Conservation (phyloP, 106 monocot species). For the Dioscorea zingiberensis region DNA sequence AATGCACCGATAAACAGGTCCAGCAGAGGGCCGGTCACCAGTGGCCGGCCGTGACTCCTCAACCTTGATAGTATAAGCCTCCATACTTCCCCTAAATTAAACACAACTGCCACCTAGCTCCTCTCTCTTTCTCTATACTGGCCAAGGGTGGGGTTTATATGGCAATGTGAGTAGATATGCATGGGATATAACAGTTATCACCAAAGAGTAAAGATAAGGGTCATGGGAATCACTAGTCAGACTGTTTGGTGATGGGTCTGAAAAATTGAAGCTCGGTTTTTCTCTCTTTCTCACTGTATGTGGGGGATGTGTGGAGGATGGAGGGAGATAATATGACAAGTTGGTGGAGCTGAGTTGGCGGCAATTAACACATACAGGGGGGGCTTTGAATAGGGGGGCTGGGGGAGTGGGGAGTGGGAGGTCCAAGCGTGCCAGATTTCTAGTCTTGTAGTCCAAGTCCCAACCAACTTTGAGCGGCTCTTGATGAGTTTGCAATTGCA, state of each 20-base stretch:
- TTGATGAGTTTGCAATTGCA: neutral
- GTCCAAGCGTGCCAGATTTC: neutral
- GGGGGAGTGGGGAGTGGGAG: too few species aligned
- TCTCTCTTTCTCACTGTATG: too few species aligned
- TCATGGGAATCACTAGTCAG: neutral
- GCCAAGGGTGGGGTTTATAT: neutral
- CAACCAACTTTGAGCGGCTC: slow-evolving; percentile 2
- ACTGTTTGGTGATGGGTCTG: too few species aligned
- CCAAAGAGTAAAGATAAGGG: neutral
- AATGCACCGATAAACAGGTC: slow-evolving; percentile 80
- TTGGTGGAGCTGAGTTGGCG: neutral
- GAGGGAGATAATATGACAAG: neutral
- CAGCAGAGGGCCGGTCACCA: slow-evolving; percentile 60
- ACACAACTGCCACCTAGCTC: too few species aligned
- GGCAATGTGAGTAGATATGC: neutral
- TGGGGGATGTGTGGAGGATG: neutral
- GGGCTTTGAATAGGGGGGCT: too few species aligned
- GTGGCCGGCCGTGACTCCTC: slow-evolving; percentile 48
- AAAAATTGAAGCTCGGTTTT: too few species aligned
- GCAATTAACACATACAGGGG: neutral
- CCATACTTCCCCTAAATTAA: slow-evolving; percentile 43
- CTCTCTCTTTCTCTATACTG: neutral
- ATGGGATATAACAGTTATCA: neutral
- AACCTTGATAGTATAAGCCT: slow-evolving; percentile 58
- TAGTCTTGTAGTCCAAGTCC: neutral